Percentiles rank a stretch among this genome's conserved stretches.
These are phyloP conservation scores for Calycina marina DNA, from an alignment of 2,329 filamentous ascomycete genomes.

Conservation along the genomic window DNA sequence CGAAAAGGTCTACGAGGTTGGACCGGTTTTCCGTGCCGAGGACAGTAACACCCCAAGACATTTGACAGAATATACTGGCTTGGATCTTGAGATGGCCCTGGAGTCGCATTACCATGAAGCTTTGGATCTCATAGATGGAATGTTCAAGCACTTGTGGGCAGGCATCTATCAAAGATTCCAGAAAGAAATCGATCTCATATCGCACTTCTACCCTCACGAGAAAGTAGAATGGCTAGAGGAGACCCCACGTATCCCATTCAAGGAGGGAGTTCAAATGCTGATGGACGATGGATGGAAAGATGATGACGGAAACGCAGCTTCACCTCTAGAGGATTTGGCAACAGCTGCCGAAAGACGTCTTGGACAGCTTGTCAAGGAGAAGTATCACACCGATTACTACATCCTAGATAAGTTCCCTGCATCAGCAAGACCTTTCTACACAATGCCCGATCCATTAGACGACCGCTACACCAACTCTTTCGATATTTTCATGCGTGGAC, in stretches of 20 bases:
- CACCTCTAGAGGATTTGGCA: constrained; percentile 64
- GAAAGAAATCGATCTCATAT: constrained; percentile 64
- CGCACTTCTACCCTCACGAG: constrained; percentile 71
- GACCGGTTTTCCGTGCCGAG: constrained; percentile 82
- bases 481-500: constrained; percentile 85
- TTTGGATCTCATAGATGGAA: constrained; percentile 60
- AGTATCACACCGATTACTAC: constrained; percentile 82
- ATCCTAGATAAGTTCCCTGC: constrained; percentile 86
- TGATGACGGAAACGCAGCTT: constrained; percentile 58
- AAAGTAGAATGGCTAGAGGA: constrained; percentile 78
- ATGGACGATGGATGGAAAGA: constrained; percentile 64
- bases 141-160: constrained; percentile 67
- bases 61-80: constrained; percentile 83
- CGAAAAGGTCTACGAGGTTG: constrained; percentile 76
- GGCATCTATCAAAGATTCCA: constrained; percentile 54
- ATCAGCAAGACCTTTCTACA: constrained; percentile 78
- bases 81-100: constrained; percentile 88
- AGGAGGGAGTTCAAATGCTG: constrained; percentile 66
- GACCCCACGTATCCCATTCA: constrained; percentile 69
- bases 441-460: constrained; percentile 67
- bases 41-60: constrained; percentile 94
- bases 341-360: constrained; percentile 80
- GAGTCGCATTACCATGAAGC: constrained; percentile 83
- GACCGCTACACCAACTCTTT: constrained; percentile 74
- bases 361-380: constrained; percentile 71